These are phyloP conservation scores for Pezicula rhizophila DNA, from an alignment of 2,329 filamentous ascomycete species.

Conservation along the genomic window DNA sequence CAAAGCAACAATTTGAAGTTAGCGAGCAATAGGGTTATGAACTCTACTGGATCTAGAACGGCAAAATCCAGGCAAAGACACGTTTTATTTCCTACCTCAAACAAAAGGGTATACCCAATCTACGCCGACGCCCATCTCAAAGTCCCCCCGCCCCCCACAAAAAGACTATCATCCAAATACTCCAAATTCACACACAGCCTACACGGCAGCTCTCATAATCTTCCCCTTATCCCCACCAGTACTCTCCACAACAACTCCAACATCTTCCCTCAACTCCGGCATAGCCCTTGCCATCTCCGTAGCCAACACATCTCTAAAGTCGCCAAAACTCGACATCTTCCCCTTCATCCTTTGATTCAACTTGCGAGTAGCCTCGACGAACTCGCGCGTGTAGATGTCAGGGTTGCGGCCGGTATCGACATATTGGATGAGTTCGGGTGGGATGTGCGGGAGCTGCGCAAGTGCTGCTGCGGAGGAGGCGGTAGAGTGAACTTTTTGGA, in stretches of 20 bases:
- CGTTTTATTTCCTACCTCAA: neutral
- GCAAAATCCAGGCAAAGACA: too few relatives aligned
- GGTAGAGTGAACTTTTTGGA: slow-evolving; percentile 35
- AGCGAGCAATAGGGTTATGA: too few relatives aligned
- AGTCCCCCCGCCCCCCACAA: too few relatives aligned
- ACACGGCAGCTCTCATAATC: slow-evolving; percentile 1
- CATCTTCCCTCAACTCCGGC: slow-evolving; percentile 25
- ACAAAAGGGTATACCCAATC: neutral
- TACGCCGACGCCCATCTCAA: neutral
- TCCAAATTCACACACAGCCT: neutral
- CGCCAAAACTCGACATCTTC: slow-evolving; percentile 54
- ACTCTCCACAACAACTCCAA: slow-evolving; percentile 19
- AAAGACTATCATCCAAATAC: too few relatives aligned
- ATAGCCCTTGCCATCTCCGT: slow-evolving; percentile 24
- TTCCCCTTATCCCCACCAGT: slow-evolving; percentile 16
- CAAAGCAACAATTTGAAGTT: too few relatives aligned
- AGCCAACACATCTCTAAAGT: slow-evolving; percentile 57
- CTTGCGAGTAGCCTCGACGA: slow-evolving; percentile 61
- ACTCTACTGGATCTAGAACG: too few relatives aligned
- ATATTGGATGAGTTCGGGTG: slow-evolving; percentile 60
- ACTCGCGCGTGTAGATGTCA: slow-evolving; percentile 69
- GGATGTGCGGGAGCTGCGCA: slow-evolving; percentile 43
- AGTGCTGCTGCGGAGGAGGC: slow-evolving; percentile 30
- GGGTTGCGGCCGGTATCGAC: slow-evolving; percentile 67
- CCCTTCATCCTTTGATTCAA: slow-evolving; percentile 63